Evolutionary conservation across 2,329 filamentous ascomycete species (phyloP), one percentile per base, ranked within the genome.

Genomic region (Fusarium tjaetaba): DNA sequence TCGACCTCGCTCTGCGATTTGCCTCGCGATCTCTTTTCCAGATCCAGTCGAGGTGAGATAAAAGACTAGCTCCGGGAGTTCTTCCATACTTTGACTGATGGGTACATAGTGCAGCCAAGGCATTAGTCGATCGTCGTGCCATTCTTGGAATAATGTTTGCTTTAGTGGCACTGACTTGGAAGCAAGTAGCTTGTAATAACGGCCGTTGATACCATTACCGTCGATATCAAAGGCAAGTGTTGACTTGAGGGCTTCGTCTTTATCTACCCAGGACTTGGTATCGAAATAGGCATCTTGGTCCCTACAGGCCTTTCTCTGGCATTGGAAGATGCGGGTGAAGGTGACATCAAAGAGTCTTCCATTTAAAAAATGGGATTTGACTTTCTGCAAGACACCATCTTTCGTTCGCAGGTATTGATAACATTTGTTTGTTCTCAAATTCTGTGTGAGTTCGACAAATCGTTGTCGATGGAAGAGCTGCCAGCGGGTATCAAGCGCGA

Each of bases 31-130:
- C 36, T 73, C 68, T 73, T 85, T 84, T 0, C 90, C 91, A 10
- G 83, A 78, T 11, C 80, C 79, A 0, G 84, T 85, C 3, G 81
- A 80, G 8, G 84, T 83, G 15, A 90, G 80, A 67, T 84, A 88
- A 1, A 76, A 71, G 3, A 89, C 80, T 39, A 88, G 72, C 74
- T 89, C 88, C 0, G 87, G 85, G 6, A 90, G 75, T 77, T 90
- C 88, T 7, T 84, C 82, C 77, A 88, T 80, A 15, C 83, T 78
- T 70, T 84, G 79, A 57, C 85, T 88, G 4, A 90, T 80, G 1
- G 88, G 88, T 0, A 89, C 75, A 62, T 88, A 89, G 69, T 90
- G 88, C 9, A 87, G 79, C 88, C 88, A 90, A 1, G 88, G 86
- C 20, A 85, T 62, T 3, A 90, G 81, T 1, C 87, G 80, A 36